These are phyloP conservation scores for Luvunga scandens DNA, from an alignment of 345 rosid genomes.

Conservation along the genomic window DNA sequence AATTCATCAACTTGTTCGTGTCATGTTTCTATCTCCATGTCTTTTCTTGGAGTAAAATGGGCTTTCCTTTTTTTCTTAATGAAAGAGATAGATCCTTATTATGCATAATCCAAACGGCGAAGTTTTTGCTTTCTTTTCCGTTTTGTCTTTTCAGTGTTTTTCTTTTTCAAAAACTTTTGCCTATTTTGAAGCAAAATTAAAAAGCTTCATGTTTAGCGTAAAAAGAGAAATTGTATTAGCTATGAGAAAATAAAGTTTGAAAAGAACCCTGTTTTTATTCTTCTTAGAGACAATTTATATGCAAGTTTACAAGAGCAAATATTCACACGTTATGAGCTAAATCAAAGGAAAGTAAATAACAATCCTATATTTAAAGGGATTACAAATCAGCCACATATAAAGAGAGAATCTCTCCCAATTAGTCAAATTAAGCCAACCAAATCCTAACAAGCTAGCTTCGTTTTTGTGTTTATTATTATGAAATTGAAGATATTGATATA, in stretches of 20 bases:
- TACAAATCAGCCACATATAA: too few species aligned
- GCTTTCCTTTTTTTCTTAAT: background rate
- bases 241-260: too few species aligned
- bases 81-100: conserved; percentile 22
- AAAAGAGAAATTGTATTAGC: conserved; percentile 1
- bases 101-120: conserved; percentile 29
- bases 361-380: too few species aligned
- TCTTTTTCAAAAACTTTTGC: background rate
- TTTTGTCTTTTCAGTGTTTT: background rate
- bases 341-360: too few species aligned
- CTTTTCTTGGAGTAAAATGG: conserved; percentile 3
- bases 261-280: too few species aligned
- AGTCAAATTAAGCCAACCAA: too few species aligned
- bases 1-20: conserved; percentile 17
- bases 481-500: background rate
- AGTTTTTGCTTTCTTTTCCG: conserved; percentile 16
- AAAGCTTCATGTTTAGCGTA: background rate
- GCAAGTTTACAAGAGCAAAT: too few species aligned
- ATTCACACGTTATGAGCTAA: too few species aligned
- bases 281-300: too few species aligned
- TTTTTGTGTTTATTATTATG: background rate
- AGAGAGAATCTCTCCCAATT: too few species aligned
- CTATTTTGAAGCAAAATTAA: conserved; percentile 2
- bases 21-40: conserved; percentile 33
- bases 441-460: too few species aligned